Conservation (phyloP, 371 early-diverging fungal genomes). For the Mucor indicus region DNA sequence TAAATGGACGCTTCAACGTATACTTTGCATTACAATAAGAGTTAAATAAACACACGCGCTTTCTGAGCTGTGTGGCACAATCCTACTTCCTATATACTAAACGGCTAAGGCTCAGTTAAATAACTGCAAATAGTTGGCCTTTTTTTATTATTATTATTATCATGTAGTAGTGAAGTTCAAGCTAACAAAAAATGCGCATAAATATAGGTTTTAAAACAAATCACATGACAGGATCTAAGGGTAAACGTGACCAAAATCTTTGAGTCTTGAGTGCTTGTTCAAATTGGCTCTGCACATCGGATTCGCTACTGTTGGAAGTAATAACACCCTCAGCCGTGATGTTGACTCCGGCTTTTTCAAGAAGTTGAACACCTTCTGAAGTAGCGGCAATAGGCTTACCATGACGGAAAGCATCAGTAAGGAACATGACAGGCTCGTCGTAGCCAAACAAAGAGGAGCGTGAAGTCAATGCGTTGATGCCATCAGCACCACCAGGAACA, state of each 20-base stretch:
- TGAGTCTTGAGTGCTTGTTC: slow-evolving; percentile 30
- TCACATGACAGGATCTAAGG: slow-evolving; percentile 21
- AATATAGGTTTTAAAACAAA: too few species aligned
- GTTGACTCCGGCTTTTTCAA: slow-evolving; percentile 7
- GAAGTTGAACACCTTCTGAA: slow-evolving; percentile 20
- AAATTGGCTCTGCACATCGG: not conserved
- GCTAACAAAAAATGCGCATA: too few species aligned
- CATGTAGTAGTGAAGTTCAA: too few species aligned
- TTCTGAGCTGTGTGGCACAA: too few species aligned
- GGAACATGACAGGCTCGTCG: slow-evolving; percentile 30
- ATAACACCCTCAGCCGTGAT: slow-evolving; percentile 1
- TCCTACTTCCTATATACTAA: too few species aligned
- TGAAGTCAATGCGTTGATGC: slow-evolving; percentile 15
- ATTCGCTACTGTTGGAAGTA: not conserved
- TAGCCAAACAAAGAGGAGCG: slow-evolving; percentile 22
- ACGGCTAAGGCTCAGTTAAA: too few species aligned
- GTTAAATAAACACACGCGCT: too few species aligned
- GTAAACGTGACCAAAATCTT: slow-evolving; percentile 36
- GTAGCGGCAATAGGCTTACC: slow-evolving; percentile 37
- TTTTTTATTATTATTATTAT: too few species aligned
- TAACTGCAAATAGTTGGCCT: too few species aligned
- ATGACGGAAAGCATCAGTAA: slow-evolving; percentile 35
- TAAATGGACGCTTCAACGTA: too few species aligned
- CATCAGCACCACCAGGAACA: slow-evolving; percentile 32
- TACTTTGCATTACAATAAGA: too few species aligned